Evolutionary conservation across 2,329 filamentous ascomycete species (phyloP).

Genomic region (Aspergillus costaricaensis): DNA sequence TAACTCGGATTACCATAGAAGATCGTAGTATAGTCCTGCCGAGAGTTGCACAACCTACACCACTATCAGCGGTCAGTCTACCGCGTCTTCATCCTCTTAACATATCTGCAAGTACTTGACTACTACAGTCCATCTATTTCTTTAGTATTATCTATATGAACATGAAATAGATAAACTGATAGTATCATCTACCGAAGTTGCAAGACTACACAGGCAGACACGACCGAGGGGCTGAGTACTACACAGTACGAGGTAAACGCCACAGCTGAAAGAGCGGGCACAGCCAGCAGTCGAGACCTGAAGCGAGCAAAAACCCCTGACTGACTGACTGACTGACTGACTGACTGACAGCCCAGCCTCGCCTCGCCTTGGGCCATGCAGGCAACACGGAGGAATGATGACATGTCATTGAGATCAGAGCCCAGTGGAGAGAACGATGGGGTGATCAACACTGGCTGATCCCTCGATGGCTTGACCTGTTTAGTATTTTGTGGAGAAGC

Average conservation of each 20-base stretch:
- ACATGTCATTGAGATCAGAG: slow-evolving; percentile 10
- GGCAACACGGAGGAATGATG: neutral
- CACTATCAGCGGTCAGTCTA: too few relatives aligned
- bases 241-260: neutral
- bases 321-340: neutral
- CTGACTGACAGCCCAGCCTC: neutral
- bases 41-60: too few relatives aligned
- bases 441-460: slow-evolving; percentile 8
- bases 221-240: neutral
- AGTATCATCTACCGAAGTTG: too few relatives aligned
- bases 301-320: neutral
- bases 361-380: slow-evolving; percentile 8
- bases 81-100: too few relatives aligned
- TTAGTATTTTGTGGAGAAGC: neutral
- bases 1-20: too few relatives aligned
- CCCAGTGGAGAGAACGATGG: neutral
- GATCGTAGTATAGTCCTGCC: too few relatives aligned
- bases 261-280: neutral
- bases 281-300: neutral
- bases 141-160: too few relatives aligned
- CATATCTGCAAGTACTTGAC: too few relatives aligned
- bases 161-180: too few relatives aligned
- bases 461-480: neutral
- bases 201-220: too few relatives aligned
- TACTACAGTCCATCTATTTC: too few relatives aligned